phyloP scores from a whole-genome alignment of 202 grass and related monocot species.

The Zizania palustris region DNA sequence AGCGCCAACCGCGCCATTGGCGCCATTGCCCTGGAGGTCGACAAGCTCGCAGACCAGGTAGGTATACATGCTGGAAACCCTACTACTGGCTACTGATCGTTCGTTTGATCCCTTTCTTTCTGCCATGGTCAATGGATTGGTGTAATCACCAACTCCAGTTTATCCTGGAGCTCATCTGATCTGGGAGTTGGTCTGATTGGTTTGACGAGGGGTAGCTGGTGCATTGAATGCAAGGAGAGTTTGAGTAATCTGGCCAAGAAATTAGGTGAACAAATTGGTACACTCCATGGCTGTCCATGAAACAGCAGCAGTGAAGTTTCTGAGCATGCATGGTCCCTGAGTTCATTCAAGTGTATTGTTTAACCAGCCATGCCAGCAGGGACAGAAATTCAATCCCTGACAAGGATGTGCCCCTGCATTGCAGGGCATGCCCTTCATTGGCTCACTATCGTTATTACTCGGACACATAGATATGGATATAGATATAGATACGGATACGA shows the following conservation, averaged over 20 bases:
- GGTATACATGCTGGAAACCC: no score
- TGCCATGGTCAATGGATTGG: not conserved
- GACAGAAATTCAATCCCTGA: conserved; percentile 35
- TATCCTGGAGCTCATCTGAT: not conserved
- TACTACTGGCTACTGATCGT: not conserved
- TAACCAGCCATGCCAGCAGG: conserved; percentile 4
- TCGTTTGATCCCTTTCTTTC: not conserved
- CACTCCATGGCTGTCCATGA: conserved; percentile 27
- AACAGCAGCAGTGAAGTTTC: conserved; percentile 26
- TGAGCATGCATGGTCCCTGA: conserved; percentile 44
- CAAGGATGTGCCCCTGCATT: conserved; percentile 37
- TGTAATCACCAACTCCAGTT: not conserved
- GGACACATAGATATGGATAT: no score
- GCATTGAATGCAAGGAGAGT: conserved; percentile 46
- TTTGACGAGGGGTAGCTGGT: not conserved
- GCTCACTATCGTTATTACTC: no score
- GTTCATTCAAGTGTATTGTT: not conserved
- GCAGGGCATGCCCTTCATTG: conserved; percentile 27
- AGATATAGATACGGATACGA: no score
- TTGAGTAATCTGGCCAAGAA: conserved; percentile 35
- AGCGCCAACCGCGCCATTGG: conserved; percentile 67
- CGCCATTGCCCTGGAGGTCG: conserved; percentile 73
- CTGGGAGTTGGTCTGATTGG: not conserved
- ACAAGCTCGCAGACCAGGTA: conserved; percentile 91
- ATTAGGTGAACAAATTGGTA: conserved; percentile 54